Conservation (phyloP, 306 rosid genomes). For the Luffa acutangula region DNA sequence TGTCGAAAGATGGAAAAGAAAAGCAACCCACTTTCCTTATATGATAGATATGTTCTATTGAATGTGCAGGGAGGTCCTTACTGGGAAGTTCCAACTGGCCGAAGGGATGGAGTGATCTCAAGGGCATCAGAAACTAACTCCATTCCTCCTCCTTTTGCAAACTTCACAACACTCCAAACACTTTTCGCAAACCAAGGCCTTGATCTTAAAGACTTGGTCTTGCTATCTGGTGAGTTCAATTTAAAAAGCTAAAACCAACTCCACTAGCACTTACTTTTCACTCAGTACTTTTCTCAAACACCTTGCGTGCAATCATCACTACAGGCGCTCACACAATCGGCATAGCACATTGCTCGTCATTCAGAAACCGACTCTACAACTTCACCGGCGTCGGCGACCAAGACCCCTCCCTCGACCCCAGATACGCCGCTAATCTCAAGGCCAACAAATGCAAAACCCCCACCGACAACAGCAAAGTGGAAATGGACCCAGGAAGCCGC, state of each 20-base stretch:
- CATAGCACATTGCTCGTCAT: constrained; percentile 57
- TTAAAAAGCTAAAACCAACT: not conserved
- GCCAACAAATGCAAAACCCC: constrained; percentile 53
- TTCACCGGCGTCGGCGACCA: constrained; percentile 70
- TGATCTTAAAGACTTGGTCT: constrained; percentile 38
- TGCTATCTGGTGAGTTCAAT: constrained; percentile 10
- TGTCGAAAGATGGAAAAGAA: not conserved
- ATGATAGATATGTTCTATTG: not conserved
- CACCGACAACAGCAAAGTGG: constrained; percentile 49
- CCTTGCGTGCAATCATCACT: not conserved
- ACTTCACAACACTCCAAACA: constrained; percentile 51
- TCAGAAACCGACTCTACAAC: constrained; percentile 49
- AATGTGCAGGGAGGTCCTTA: constrained; percentile 76
- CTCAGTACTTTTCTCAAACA: constrained; percentile 5
- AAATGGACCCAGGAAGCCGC: constrained; percentile 94
- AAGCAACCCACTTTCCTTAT: constrained; percentile 7
- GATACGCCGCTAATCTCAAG: constrained; percentile 68
- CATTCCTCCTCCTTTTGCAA: constrained; percentile 57
- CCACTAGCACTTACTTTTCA: not conserved
- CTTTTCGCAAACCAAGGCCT: constrained; percentile 56
- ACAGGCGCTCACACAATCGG: constrained; percentile 95
- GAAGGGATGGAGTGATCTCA: constrained; percentile 81
- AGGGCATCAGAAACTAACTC: constrained; percentile 35
- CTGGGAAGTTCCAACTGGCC: constrained; percentile 90
- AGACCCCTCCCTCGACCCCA: constrained; percentile 75